Conservation (phyloP, 768 basidiomycete species). For the Pisolithus albus region DNA sequence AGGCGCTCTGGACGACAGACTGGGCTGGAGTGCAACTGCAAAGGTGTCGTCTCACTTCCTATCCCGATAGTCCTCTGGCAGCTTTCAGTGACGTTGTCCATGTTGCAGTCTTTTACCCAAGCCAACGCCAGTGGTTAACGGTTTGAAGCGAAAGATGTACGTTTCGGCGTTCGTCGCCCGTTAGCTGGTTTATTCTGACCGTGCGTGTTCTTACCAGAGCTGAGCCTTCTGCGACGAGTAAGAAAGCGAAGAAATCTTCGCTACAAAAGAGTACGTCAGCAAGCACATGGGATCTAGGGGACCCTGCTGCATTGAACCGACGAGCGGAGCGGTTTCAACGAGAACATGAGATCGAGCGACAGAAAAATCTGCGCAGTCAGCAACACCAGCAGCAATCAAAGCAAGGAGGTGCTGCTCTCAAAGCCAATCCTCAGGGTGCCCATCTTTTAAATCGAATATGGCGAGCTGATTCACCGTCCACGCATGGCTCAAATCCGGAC, state of each 20-base stretch:
- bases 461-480: conserved; percentile 43
- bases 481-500: conserved; percentile 42
- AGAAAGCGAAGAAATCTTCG: conserved; percentile 56
- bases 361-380: conserved; percentile 40
- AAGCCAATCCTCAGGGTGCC: conserved; percentile 42
- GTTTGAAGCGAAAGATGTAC: conserved; percentile 68
- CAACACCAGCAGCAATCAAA: conserved; percentile 23
- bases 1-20: conserved; percentile 88
- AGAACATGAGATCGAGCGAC: conserved; percentile 81
- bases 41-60: conserved; percentile 43
- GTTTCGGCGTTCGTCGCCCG: conserved; percentile 11
- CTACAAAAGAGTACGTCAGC: conserved; percentile 34
- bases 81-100: conserved; percentile 17
- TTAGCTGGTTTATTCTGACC: conserved; percentile 7
- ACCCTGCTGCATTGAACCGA: conserved; percentile 62
- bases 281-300: conserved; percentile 46
- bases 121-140: conserved; percentile 43
- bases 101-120: conserved; percentile 51
- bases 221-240: conserved; percentile 39
- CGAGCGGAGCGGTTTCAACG: conserved; percentile 87
- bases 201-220: conserved; percentile 22
- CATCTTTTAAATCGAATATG: conserved; percentile 46
- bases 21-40: conserved; percentile 85
- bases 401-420: conserved; percentile 23
- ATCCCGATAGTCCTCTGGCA: conserved; percentile 1